Conservation (phyloP, 495 filamentous ascomycete genomes). For the Cryomyces minteri region DNA sequence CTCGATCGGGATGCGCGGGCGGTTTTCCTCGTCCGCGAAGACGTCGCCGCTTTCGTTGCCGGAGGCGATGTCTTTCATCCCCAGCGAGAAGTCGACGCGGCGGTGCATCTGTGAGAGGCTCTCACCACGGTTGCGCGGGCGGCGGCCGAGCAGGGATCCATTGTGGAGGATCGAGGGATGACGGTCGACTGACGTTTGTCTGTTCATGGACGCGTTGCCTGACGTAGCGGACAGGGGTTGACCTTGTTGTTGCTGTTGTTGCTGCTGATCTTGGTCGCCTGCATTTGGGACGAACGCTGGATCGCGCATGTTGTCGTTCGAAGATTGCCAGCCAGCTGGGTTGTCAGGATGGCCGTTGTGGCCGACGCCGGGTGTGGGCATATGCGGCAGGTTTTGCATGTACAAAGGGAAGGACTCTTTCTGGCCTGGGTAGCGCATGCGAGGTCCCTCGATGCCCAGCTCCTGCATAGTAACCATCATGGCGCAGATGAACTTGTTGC, state of each 20-base stretch:
- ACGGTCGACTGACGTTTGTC: background rate
- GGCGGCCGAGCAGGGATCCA: constrained; percentile 24
- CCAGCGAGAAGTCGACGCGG: constrained; percentile 60
- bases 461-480: constrained; percentile 75
- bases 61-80: constrained; percentile 40
- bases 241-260: background rate
- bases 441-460: constrained; percentile 76
- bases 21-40: constrained; percentile 30
- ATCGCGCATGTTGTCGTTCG: constrained; percentile 6
- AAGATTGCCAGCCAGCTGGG: constrained; percentile 12
- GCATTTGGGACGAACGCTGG: constrained; percentile 14
- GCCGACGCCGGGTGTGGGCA: constrained; percentile 20
- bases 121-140: constrained; percentile 34
- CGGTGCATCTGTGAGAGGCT: constrained; percentile 34
- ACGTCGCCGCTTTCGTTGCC: constrained; percentile 51
- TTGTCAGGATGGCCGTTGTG: constrained; percentile 19
- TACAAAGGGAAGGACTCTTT: constrained; percentile 41
- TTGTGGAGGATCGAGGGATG: constrained; percentile 37
- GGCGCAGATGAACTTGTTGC: constrained; percentile 91
- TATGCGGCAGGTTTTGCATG: constrained; percentile 27
- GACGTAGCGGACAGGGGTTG: background rate
- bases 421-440: constrained; percentile 52
- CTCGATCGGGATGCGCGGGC: constrained; percentile 7
- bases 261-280: background rate
- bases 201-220: background rate